Conservation (phyloP, 495 filamentous ascomycete genomes). For the Penicillium steckii region DNA sequence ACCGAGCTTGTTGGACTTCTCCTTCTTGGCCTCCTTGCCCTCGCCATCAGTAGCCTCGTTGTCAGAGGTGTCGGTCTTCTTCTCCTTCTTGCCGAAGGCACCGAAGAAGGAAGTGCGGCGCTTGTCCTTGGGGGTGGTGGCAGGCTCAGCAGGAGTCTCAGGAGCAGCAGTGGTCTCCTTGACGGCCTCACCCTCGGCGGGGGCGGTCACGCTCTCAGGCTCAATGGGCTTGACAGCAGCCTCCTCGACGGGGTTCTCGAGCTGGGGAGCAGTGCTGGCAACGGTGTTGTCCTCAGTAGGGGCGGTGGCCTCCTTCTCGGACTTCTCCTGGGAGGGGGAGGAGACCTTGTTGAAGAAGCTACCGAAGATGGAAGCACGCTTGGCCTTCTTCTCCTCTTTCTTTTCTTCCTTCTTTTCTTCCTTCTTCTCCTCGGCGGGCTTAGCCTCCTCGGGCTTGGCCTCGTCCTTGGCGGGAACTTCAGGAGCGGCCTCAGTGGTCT, state of each 20-base stretch:
- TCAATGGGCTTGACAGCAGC: conserved; percentile 42
- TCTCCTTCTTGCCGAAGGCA: conserved; percentile 53
- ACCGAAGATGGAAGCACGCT: conserved; percentile 53
- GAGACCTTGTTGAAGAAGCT: conserved; percentile 56
- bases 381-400: conserved; percentile 44
- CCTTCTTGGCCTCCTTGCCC: conserved; percentile 47
- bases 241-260: conserved; percentile 50
- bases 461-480: conserved; percentile 38
- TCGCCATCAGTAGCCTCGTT: conserved; percentile 49
- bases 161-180: conserved; percentile 36
- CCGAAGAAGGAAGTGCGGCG: conserved; percentile 58
- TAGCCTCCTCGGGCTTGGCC: conserved; percentile 51
- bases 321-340: conserved; percentile 52
- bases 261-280: conserved; percentile 50
- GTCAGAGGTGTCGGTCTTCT: conserved; percentile 50
- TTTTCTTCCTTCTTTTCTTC: conserved; percentile 42
- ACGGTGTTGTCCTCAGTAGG: conserved; percentile 44
- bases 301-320: conserved; percentile 49
- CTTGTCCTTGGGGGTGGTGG: conserved; percentile 46
- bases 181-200: conserved; percentile 40
- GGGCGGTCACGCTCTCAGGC: conserved; percentile 42
- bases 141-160: conserved; percentile 34
- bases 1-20: conserved; percentile 53
- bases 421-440: conserved; percentile 32
- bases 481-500: conserved; percentile 26